Conservation (phyloP, 345 rosid species). For the Isatis tinctoria region DNA sequence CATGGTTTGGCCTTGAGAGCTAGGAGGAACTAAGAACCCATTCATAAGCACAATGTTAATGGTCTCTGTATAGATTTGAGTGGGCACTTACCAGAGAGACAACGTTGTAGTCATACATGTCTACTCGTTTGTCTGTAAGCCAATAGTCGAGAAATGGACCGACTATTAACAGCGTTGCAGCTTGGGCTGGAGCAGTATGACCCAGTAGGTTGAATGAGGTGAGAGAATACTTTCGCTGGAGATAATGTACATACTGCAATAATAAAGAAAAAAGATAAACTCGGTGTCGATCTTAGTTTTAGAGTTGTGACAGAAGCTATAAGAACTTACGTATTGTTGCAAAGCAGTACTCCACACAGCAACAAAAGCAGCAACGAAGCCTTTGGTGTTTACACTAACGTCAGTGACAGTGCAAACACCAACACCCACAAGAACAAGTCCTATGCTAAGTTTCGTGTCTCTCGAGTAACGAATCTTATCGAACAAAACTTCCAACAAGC, state of each 20-base stretch:
- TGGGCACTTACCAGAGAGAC: conserved; percentile 55
- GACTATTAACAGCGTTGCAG: conserved; percentile 62
- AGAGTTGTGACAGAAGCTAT: not conserved
- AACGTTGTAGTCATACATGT: conserved; percentile 46
- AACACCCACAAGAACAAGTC: conserved; percentile 78
- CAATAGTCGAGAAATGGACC: conserved; percentile 85
- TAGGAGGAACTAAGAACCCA: not conserved
- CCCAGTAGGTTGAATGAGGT: conserved; percentile 85
- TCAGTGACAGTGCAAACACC: conserved; percentile 92
- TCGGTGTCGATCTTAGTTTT: not conserved
- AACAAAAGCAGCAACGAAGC: conserved; percentile 70
- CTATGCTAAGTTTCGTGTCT: conserved; percentile 77
- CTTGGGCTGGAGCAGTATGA: conserved; percentile 94
- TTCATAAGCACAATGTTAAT: not conserved
- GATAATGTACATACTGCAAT: conserved; percentile 86
- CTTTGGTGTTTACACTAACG: conserved; percentile 77
- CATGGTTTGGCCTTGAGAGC: not conserved
- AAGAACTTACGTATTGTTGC: conserved; percentile 80
- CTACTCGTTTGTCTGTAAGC: conserved; percentile 69
- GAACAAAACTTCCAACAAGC: conserved; percentile 77
- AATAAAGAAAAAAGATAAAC: not conserved
- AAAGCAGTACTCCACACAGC: conserved; percentile 92
- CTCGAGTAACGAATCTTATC: conserved; percentile 83
- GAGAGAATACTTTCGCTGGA: conserved; percentile 66
- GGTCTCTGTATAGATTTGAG: not conserved